Conservation (phyloP, 768 basidiomycete genomes). For the Amanita rubescens region DNA sequence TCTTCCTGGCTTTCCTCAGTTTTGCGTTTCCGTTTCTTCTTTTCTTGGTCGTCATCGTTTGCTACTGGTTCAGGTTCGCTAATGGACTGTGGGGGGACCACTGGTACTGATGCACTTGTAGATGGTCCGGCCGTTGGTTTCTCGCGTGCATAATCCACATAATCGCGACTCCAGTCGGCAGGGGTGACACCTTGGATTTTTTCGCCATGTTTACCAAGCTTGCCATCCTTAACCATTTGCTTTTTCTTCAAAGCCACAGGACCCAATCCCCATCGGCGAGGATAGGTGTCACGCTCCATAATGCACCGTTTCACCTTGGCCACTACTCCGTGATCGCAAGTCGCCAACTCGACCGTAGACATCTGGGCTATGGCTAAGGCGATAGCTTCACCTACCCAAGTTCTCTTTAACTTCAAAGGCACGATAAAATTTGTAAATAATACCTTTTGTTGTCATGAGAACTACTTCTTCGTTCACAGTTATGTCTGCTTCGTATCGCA, state of each 20-base stretch:
- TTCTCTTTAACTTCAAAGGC: constrained; percentile 8
- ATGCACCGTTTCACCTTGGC: constrained; percentile 99
- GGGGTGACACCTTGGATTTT: constrained; percentile 85
- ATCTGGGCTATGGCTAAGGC: constrained; percentile 94
- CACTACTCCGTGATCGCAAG: constrained; percentile 97
- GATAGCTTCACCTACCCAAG: constrained; percentile 71
- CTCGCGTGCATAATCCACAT: constrained; percentile 86
- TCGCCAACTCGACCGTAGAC: constrained; percentile 97
- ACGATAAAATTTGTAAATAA: not conserved
- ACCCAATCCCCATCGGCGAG: constrained; percentile 97
- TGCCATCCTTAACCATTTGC: constrained; percentile 97
- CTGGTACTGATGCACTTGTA: not conserved
- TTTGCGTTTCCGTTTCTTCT: constrained; percentile 84
- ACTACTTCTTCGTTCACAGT: constrained; percentile 94
- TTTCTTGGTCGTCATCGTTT: constrained; percentile 26
- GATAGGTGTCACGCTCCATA: constrained; percentile 99
- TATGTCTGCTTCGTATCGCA: constrained; percentile 95
- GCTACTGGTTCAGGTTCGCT: constrained; percentile 28
- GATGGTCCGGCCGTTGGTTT: constrained; percentile 18
- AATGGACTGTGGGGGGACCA: not conserved
- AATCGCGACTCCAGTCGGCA: constrained; percentile 84
- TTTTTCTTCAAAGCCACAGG: constrained; percentile 96
- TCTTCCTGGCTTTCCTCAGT: constrained; percentile 40
- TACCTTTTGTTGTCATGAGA: constrained; percentile 97
- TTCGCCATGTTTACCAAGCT: constrained; percentile 92